These are phyloP conservation scores for Termitomyces sp. DNA, from an alignment of 768 basidiomycete genomes.

Conservation along the genomic window DNA sequence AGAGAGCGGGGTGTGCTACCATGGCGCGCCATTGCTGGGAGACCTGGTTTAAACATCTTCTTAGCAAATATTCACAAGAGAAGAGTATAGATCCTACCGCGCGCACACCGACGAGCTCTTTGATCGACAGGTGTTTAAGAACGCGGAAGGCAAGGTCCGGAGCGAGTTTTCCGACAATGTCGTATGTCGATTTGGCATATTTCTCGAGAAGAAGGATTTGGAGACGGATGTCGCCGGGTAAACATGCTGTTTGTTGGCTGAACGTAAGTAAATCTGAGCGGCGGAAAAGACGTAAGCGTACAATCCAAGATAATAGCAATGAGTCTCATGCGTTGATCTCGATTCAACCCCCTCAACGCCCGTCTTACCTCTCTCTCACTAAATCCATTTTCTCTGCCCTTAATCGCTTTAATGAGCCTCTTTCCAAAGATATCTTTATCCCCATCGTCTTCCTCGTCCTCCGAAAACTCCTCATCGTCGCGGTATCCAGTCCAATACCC, in stretches of 20 bases:
- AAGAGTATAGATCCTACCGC: conserved; percentile 28
- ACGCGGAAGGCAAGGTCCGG: conserved; percentile 61
- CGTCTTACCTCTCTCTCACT: conserved; percentile 66
- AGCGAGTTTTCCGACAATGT: conserved; percentile 69
- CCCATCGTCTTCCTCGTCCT: conserved; percentile 29
- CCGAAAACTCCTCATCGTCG: conserved; percentile 28
- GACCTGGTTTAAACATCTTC: conserved; percentile 29
- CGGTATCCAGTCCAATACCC: conserved; percentile 74
- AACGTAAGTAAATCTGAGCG: background rate
- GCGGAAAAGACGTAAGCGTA: conserved; percentile 29
- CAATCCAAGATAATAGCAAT: conserved; percentile 29
- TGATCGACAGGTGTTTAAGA: conserved; percentile 47
- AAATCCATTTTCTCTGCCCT: conserved; percentile 51
- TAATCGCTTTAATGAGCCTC: conserved; percentile 35
- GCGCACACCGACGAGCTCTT: conserved; percentile 57
- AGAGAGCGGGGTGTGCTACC: conserved; percentile 62
- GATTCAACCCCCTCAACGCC: conserved; percentile 52
- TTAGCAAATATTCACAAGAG: conserved; percentile 34
- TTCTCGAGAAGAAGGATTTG: conserved; percentile 84
- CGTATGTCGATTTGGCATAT: conserved; percentile 77
- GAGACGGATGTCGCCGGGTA: conserved; percentile 79
- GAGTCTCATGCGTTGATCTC: conserved; percentile 61
- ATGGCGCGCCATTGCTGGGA: conserved; percentile 39
- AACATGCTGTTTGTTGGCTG: conserved; percentile 47
- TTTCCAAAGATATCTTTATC: conserved; percentile 30